phyloP scores from a whole-genome alignment of 768 basidiomycete species.

The Kwoniella dendrophila region DNA sequence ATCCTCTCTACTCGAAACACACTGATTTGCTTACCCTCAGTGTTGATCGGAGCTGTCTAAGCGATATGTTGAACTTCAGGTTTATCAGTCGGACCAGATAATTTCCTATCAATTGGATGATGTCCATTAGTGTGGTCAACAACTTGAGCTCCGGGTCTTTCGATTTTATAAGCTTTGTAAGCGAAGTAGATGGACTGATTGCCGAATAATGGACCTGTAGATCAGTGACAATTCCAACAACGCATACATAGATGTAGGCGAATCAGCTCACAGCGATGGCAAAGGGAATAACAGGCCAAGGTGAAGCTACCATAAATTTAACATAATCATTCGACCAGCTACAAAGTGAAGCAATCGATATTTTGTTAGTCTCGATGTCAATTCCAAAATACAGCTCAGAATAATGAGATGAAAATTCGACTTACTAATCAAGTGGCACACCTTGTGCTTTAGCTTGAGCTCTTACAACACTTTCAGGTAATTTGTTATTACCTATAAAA shows the following conservation, averaged over 20 bases:
- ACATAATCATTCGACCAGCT: constrained; percentile 21
- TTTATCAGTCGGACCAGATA: constrained; percentile 5
- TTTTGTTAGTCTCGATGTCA: not conserved
- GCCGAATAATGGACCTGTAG: not conserved
- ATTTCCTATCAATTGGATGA: not conserved
- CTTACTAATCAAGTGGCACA: constrained; percentile 17
- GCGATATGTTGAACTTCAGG: constrained; percentile 12
- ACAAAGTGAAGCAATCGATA: not conserved
- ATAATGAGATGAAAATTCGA: not conserved
- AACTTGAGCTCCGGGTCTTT: constrained; percentile 9
- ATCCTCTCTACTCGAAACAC: not conserved
- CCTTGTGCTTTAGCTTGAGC: constrained; percentile 11
- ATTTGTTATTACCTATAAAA: constrained; percentile 13
- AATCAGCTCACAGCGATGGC: constrained; percentile 15
- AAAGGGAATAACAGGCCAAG: constrained; percentile 14
- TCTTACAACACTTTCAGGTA: constrained; percentile 21
- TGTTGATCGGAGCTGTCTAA: too few species aligned
- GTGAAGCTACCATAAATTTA: constrained; percentile 17
- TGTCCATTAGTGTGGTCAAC: not conserved
- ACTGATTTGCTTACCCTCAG: too few species aligned
- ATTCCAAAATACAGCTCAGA: not conserved
- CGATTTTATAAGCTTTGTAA: constrained; percentile 12
- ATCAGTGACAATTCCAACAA: not conserved
- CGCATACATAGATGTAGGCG: too few species aligned
- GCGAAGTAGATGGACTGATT: constrained; percentile 8